Evolutionary conservation across 1,139 yeast genomes (phyloP).

Genomic region (Geotrichum histeridarum): DNA sequence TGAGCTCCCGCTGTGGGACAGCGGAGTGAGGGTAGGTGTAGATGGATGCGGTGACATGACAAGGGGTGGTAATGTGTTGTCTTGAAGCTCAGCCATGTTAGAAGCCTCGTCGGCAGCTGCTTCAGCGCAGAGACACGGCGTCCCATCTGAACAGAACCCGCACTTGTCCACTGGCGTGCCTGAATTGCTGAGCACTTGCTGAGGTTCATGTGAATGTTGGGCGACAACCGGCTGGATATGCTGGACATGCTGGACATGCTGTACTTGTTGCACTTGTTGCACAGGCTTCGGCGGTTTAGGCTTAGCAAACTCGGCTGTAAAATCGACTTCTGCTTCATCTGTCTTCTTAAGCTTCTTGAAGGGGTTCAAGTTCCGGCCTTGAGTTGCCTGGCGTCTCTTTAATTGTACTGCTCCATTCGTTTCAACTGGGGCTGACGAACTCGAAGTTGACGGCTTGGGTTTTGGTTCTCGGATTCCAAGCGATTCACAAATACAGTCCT

Average conservation of each 20-base stretch:
- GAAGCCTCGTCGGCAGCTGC: constrained; percentile 23
- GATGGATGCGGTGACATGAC: not conserved
- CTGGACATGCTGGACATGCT: not conserved
- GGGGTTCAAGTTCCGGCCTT: constrained; percentile 8
- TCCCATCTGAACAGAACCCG: constrained; percentile 88
- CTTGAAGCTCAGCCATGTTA: constrained; percentile 16
- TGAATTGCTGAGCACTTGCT: constrained; percentile 16
- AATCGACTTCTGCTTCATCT: constrained; percentile 32
- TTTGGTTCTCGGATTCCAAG: constrained; percentile 42
- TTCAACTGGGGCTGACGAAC: not conserved
- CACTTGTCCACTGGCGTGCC: constrained; percentile 62
- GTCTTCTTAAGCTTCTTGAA: constrained; percentile 11
- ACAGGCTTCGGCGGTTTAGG: not conserved
- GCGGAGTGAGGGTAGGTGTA: no score
- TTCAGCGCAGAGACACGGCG: constrained; percentile 89
- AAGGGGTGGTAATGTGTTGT: constrained; percentile 14
- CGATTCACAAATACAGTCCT: constrained; percentile 63
- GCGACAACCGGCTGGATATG: not conserved
- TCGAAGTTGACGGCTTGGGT: not conserved
- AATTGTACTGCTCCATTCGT: constrained; percentile 10
- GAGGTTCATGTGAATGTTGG: not conserved
- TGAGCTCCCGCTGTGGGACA: not conserved
- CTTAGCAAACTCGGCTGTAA: constrained; percentile 28
- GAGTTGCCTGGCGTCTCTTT: constrained; percentile 10
- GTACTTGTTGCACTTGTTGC: not conserved